These are phyloP conservation scores for Oldenlandia corymbosa DNA, from an alignment of 257 asterid species.

Conservation along the genomic window DNA sequence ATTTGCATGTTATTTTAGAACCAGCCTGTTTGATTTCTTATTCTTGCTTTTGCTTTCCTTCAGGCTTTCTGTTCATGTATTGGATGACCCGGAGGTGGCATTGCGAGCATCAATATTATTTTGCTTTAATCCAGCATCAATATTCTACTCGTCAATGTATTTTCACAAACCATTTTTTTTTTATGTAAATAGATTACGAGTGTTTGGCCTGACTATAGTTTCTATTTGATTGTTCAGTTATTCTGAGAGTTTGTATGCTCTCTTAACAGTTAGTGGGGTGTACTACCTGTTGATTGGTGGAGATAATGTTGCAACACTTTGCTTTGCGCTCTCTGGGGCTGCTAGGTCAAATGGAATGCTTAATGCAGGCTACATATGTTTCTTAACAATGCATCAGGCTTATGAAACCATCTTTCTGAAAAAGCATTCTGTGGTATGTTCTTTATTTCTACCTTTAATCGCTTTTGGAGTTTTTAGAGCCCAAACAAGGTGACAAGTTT, in stretches of 20 bases:
- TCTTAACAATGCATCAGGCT: constrained; percentile 54
- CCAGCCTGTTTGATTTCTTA: neutral
- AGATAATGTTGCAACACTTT: constrained; percentile 46
- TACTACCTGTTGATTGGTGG: constrained; percentile 49
- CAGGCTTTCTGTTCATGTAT: constrained; percentile 70
- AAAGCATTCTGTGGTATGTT: constrained; percentile 52
- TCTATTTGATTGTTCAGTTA: constrained; percentile 48
- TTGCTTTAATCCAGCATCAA: constrained; percentile 94
- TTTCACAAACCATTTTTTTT: constrained; percentile 29
- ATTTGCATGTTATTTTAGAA: neutral
- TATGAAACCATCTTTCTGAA: constrained; percentile 39
- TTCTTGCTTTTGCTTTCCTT: constrained; percentile 10
- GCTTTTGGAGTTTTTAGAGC: neutral
- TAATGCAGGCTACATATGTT: constrained; percentile 80
- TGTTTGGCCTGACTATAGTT: constrained; percentile 19
- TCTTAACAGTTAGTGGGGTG: constrained; percentile 72
- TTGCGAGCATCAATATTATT: constrained; percentile 78
- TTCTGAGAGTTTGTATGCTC: constrained; percentile 82
- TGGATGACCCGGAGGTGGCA: constrained; percentile 67
- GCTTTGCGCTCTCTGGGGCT: constrained; percentile 76
- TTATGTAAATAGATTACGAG: constrained; percentile 9
- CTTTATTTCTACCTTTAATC: neutral
- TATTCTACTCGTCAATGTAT: constrained; percentile 93
- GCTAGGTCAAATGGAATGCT: constrained; percentile 92
- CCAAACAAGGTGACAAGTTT: neutral